phyloP scores from a whole-genome alignment of 352 stramenopile genomes.

The Nothophytophthora sp. region DNA sequence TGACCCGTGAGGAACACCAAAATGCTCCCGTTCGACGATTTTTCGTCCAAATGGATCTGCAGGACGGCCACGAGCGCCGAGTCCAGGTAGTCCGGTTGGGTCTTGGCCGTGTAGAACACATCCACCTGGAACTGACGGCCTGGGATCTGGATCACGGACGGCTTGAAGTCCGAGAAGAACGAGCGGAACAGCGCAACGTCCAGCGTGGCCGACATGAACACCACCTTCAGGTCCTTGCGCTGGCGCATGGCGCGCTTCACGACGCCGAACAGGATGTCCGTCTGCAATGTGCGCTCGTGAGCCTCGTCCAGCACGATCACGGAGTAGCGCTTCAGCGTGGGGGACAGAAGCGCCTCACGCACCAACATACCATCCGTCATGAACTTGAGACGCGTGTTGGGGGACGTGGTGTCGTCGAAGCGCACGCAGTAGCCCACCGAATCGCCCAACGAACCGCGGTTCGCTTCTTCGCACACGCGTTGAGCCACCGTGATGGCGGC shows the following conservation, averaged over 20 bases:
- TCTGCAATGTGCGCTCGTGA: conserved; percentile 87
- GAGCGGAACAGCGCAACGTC: conserved; percentile 92
- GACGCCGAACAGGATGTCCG: conserved; percentile 91
- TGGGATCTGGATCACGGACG: conserved; percentile 85
- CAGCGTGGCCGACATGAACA: conserved; percentile 99
- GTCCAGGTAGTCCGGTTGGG: conserved; percentile 90
- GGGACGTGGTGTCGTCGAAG: conserved; percentile 93
- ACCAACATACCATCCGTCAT: conserved; percentile 94
- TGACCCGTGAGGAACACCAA: conserved; percentile 96
- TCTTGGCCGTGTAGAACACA: conserved; percentile 89
- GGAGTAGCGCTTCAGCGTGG: conserved; percentile 76
- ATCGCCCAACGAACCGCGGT: conserved; percentile 45
- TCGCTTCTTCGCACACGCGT: conserved; percentile 73
- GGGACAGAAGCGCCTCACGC: conserved; percentile 76
- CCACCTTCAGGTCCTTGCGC: conserved; percentile 90
- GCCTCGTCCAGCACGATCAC: conserved; percentile 88
- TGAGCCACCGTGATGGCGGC: conserved; percentile 85
- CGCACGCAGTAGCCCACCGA: conserved; percentile 93
- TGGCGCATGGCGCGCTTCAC: conserved; percentile 83
- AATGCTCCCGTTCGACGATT: conserved; percentile 84
- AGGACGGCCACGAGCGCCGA: conserved; percentile 85
- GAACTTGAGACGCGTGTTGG: conserved; percentile 94
- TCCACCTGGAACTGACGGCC: conserved; percentile 91
- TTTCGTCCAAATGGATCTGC: conserved; percentile 90
- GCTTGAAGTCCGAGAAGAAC: conserved; percentile 93